phyloP scores from a whole-genome alignment of 2,329 filamentous ascomycete species.

The Fusarium euwallaceae region DNA sequence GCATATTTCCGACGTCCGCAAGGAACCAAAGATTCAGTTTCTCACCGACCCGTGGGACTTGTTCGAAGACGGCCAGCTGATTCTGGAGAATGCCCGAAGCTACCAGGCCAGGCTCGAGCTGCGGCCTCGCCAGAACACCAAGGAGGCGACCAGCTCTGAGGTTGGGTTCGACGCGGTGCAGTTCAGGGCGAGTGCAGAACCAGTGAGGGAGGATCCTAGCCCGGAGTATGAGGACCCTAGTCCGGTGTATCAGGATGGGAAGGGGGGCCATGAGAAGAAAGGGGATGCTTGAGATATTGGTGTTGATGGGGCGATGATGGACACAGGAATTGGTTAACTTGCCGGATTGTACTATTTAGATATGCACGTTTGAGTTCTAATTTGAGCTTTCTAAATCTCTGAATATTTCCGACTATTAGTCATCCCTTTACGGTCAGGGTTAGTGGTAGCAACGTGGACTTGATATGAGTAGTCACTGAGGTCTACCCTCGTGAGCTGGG shows the following conservation, averaged over 20 bases:
- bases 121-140: neutral
- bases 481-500: too few relatives aligned
- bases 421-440: too few relatives aligned
- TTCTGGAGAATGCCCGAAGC: neutral
- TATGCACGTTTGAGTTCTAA: too few relatives aligned
- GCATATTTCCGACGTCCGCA: neutral
- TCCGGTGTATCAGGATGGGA: neutral
- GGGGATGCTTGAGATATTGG: neutral
- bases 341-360: too few relatives aligned
- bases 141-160: neutral
- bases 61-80: conserved; percentile 3
- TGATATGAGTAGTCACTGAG: too few relatives aligned
- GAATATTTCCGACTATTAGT: too few relatives aligned
- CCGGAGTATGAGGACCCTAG: neutral
- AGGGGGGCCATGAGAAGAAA: neutral
- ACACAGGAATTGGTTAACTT: neutral
- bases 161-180: conserved; percentile 5
- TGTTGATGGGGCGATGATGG: neutral
- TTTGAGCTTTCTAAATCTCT: too few relatives aligned
- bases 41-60: conserved; percentile 8
- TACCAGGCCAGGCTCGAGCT: conserved; percentile 6
- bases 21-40: neutral
- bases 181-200: neutral
- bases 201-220: neutral
- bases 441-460: too few relatives aligned